Evolutionary conservation across 2,329 filamentous ascomycete genomes (phyloP), one percentile per base, ranked within the genome.

Genomic region (Aspergillaceae sp.): DNA sequence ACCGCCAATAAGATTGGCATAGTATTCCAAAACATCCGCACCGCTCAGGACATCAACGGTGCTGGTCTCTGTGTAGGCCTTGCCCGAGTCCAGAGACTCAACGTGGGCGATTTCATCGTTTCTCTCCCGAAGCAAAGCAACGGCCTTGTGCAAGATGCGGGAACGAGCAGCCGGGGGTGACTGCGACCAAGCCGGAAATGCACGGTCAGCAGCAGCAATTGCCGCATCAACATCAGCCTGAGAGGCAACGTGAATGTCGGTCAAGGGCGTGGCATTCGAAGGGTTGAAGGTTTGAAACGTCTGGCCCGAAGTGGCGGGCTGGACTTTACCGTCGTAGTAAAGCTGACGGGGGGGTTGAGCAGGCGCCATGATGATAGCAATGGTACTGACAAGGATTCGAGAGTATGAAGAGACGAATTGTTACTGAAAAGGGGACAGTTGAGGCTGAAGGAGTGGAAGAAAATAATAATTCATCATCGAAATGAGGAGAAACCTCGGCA

Each of bases 41-140:
- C 88, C 87, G 0, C 87, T 92, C 37, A 83, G 77, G 26, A 94
- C 75, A 62, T 95, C 89, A 29, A 94, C 87, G 0, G 83, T 82
- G 44, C 83, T 86, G 3, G 89, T 94, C 68, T 94, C 88, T 3
- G 84, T 84, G 67, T 78, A 91, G 5, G 88, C 80, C 66, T 94
- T 94, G 61, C 89, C 88, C 0, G 88, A 94, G 65, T 94, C 88
- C 59, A 84, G 74, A 2, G 87, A 94, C 70, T 94, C 88, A 46
- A 87, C 73, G 47, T 76, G 76, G 43, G 88, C 88, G 37, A 94
- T 82, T 47, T 82, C 80, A 59, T 94, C 85, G 65, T 94, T 94
- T 52, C 82, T 80, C 52, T 80, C 70, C 41, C 87, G 84, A 8
- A 94, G 75, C 9, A 94, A 68, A 41, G 78, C 70, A 11, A 86